phyloP scores from a whole-genome alignment of 345 rosid species.

The Acer campestre region DNA sequence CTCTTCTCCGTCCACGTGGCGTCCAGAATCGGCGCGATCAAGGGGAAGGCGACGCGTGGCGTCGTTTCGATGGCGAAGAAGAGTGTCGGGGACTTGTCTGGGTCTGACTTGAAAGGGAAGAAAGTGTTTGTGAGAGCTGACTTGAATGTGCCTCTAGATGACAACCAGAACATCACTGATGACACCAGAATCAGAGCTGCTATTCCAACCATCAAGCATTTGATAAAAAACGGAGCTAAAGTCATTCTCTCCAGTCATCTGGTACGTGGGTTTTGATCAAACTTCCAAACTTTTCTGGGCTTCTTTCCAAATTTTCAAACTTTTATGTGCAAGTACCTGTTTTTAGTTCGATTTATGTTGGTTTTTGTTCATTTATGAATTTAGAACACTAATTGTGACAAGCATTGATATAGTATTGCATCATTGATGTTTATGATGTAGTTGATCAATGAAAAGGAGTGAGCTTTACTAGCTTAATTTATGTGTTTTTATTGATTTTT shows the following conservation, averaged over 20 bases:
- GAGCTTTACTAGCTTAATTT: background rate
- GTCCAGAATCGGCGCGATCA: conserved; percentile 40
- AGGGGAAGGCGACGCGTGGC: conserved; percentile 43
- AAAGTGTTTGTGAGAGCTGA: conserved; percentile 93
- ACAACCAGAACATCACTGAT: conserved; percentile 87
- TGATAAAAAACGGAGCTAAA: conserved; percentile 85
- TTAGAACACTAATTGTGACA: background rate
- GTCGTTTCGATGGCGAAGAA: conserved; percentile 83
- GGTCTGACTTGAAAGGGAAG: conserved; percentile 90
- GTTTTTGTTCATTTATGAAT: background rate
- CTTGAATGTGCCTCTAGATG: conserved; percentile 92
- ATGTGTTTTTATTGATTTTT: conserved; percentile 17
- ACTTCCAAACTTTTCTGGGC: background rate
- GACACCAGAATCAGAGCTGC: conserved; percentile 96
- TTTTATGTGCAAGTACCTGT: background rate
- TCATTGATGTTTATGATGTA: background rate
- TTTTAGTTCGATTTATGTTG: background rate
- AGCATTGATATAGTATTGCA: background rate
- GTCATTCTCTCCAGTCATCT: conserved; percentile 95
- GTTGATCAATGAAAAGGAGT: background rate
- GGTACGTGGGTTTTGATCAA: conserved; percentile 40
- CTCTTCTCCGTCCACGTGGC: conserved; percentile 50
- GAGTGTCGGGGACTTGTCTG: conserved; percentile 83
- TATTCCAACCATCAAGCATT: conserved; percentile 92
- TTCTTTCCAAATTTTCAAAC: background rate